Evolutionary conservation across 192 early-diverging fungal species (phyloP).

Genomic region (Diversispora epigaea): DNA sequence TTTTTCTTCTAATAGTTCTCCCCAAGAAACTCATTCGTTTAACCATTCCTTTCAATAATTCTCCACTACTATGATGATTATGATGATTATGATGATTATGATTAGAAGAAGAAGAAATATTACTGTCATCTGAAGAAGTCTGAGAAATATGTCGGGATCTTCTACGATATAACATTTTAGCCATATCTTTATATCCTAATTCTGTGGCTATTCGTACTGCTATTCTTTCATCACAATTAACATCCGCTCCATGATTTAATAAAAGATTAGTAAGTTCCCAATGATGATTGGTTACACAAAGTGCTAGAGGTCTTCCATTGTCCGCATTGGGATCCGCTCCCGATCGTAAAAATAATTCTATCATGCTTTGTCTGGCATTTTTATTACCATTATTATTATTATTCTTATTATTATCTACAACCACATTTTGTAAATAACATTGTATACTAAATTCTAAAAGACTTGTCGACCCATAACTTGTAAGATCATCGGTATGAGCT

Average conservation of each 20-base stretch:
- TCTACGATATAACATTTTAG: constrained; percentile 20
- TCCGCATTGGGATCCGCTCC: constrained; percentile 30
- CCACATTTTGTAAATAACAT: constrained; percentile 21
- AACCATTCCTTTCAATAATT: background rate
- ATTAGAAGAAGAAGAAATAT: too few relatives aligned
- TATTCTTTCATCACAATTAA: background rate
- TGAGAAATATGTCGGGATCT: background rate
- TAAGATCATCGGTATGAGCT: background rate
- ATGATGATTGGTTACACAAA: constrained; percentile 19
- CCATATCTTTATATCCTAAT: constrained; percentile 30
- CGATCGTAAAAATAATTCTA: constrained; percentile 18
- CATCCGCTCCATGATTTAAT: background rate
- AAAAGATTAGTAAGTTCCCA: constrained; percentile 18
- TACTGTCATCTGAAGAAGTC: background rate
- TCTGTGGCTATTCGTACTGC: constrained; percentile 26
- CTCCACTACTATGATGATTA: background rate
- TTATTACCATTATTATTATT: constrained; percentile 7
- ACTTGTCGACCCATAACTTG: constrained; percentile 19
- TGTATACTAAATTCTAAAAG: constrained; percentile 31
- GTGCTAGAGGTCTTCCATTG: constrained; percentile 22
- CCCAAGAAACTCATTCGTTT: background rate
- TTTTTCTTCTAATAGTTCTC: background rate
- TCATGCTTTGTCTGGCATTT: background rate
- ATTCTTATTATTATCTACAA: background rate
- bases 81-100: too few relatives aligned